phyloP scores from a whole-genome alignment of 345 rosid species.

The Boechera divaricarpa region DNA sequence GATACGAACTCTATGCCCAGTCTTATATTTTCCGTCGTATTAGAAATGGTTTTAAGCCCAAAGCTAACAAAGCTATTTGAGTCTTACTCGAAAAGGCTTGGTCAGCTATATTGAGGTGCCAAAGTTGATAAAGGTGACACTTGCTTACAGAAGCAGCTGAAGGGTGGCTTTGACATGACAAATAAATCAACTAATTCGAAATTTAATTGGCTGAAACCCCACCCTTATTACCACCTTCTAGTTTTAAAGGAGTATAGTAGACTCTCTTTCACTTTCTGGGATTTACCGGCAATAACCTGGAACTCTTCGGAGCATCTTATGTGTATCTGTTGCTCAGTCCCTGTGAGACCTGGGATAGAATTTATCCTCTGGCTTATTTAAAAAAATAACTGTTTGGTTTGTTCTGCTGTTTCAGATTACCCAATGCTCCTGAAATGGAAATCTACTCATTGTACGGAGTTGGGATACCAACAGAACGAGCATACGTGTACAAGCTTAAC shows the following conservation, averaged over 20 bases:
- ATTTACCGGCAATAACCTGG: not conserved
- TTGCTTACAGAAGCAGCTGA: constrained; percentile 1
- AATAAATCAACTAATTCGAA: not conserved
- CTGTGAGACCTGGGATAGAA: not conserved
- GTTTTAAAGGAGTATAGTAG: constrained; percentile 1
- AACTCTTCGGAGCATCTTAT: not conserved
- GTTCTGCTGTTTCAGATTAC: constrained; percentile 66
- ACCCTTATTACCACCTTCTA: not conserved
- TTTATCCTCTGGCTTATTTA: not conserved
- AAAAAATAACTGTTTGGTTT: not conserved
- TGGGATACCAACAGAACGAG: constrained; percentile 94
- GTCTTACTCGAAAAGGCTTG: constrained; percentile 17
- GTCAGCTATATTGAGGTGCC: constrained; percentile 9
- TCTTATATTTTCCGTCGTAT: not conserved
- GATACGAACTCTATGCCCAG: constrained; percentile 5
- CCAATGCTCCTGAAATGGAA: constrained; percentile 93
- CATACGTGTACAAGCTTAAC: constrained; percentile 76
- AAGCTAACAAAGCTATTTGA: constrained; percentile 3
- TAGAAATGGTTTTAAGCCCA: constrained; percentile 10
- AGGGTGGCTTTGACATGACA: not conserved
- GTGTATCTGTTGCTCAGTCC: not conserved
- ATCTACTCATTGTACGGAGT: constrained; percentile 88
- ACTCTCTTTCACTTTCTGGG: not conserved
- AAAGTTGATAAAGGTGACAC: constrained; percentile 14
- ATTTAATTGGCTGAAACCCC: not conserved